These are phyloP conservation scores for Cladosporium sp. DNA, from an alignment of 2,329 filamentous ascomycete species.

Conservation along the genomic window DNA sequence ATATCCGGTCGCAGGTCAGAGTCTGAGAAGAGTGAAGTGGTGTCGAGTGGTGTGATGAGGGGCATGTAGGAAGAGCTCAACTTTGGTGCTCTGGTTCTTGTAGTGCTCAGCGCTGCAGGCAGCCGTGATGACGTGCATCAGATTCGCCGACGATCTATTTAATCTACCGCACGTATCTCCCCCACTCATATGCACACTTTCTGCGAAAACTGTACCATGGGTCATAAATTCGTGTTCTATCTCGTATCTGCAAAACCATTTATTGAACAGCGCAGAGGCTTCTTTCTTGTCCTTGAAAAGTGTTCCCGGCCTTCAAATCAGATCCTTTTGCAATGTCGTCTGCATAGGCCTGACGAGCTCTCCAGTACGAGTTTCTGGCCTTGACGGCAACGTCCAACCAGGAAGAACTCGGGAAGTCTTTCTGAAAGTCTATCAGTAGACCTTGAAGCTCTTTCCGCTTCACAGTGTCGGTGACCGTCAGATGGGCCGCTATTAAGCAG, in stretches of 20 bases:
- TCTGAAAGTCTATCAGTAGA: conserved; percentile 7
- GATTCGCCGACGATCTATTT: conserved; percentile 14
- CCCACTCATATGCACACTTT: background rate
- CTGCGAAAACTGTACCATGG: background rate
- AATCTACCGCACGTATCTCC: background rate
- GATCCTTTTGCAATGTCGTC: background rate
- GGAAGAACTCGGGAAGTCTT: background rate
- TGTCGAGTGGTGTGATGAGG: conserved; percentile 1
- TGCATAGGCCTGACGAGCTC: background rate
- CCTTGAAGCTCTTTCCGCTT: background rate
- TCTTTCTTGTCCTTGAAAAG: background rate
- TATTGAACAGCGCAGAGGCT: conserved; percentile 7
- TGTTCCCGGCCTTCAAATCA: background rate
- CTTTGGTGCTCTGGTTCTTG: background rate
- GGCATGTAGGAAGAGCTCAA: background rate
- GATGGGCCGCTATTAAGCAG: conserved; percentile 5
- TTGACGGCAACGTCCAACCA: background rate
- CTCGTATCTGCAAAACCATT: background rate
- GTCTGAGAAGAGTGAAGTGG: background rate
- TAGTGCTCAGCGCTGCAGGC: conserved; percentile 5
- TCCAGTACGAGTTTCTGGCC: background rate
- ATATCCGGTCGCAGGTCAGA: background rate
- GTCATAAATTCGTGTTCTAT: background rate
- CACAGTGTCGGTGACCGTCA: background rate
- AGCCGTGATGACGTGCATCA: conserved; percentile 9